These are phyloP conservation scores for Warburgia ugandensis DNA, from an alignment of 164 flowering plant species.

Conservation along the genomic window DNA sequence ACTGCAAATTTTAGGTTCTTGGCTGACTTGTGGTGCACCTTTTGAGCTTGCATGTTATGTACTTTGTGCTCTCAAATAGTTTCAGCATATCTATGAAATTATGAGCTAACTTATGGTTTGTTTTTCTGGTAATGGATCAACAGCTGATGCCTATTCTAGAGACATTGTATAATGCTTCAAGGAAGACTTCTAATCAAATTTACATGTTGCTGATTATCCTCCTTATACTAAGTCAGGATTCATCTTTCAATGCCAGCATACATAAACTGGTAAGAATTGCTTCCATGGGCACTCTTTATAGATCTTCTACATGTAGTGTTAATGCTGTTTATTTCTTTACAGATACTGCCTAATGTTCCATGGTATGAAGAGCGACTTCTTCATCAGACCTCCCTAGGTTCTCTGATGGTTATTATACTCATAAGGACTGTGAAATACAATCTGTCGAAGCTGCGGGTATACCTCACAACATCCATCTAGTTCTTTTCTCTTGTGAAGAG, in stretches of 20 bases:
- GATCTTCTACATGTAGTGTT: not conserved
- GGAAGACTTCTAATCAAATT: conserved; percentile 84
- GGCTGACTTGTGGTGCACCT: no score
- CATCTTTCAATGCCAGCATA: conserved; percentile 87
- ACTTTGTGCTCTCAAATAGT: not conserved
- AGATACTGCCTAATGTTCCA: conserved; percentile 82
- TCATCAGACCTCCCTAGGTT: conserved; percentile 91
- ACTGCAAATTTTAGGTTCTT: no score
- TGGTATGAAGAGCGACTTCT: conserved; percentile 95
- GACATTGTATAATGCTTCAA: conserved; percentile 80
- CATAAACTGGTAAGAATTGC: conserved; percentile 72
- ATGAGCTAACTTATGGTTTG: not conserved
- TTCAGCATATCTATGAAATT: not conserved
- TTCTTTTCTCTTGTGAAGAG: not conserved
- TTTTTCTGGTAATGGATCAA: conserved; percentile 4
- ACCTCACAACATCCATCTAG: conserved; percentile 3
- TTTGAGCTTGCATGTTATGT: not conserved
- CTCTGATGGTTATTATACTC: conserved; percentile 80
- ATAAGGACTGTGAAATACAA: conserved; percentile 94
- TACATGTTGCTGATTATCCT: conserved; percentile 94
- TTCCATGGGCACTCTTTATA: no score
- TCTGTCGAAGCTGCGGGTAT: conserved; percentile 84
- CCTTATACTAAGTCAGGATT: conserved; percentile 97
- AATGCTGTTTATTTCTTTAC: conserved; percentile 12
- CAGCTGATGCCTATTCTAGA: conserved; percentile 97